Evolutionary conservation across 1,139 yeast species (phyloP), one percentile per base, ranked within the genome.

Genomic region (Pneumocystis carinii): DNA sequence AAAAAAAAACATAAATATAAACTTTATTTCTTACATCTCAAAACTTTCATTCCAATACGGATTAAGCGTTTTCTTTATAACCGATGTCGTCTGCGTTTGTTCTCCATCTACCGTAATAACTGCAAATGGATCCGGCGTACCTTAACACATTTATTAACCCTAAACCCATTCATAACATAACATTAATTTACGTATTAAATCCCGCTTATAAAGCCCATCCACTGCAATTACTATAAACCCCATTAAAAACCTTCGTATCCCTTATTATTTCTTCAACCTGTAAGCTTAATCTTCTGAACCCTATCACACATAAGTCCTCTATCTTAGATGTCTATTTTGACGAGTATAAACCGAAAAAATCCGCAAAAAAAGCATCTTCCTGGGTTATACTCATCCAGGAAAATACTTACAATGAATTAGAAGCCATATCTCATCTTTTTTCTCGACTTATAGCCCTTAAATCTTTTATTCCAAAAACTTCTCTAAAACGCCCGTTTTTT

Each of bases 1-100:
- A 48, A 41, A 32, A 41, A 32, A 59, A 10, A 32, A 32, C 6
- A 32, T 32, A 10, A 53, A 24, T 7, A 37, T 56, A 7, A 12
- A 29, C 24, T 24, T 57, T 17, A 8, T 32, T 35, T 61, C 68
- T 4, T 68, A 68, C 72, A 81, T 84, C 63, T 83, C 83, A 72
- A 92, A 94, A 5, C 87, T 79, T 75, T 92, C 97, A 74, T 92
- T 90, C 99, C 99, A 92, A 74, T 90, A 92, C 19, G 99, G 99
- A 71, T 92, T 90, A 70, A 92, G 78, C 1, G 98, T 92, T 75
- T 89, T 90, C 72, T 89, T 88, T 56, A 95, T 95, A 41, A 96
- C 94, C 62, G 90, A 84, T 1, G 98, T 92, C 27, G 97, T 87
- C 72, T 88, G 89, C 1, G 98, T 92, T 74, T 92, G 98, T 19